Percentiles rank a stretch among this genome's conserved stretches.
Evolutionary conservation across 257 asterid genomes (phyloP).

Genomic region (Lycium barbarum): DNA sequence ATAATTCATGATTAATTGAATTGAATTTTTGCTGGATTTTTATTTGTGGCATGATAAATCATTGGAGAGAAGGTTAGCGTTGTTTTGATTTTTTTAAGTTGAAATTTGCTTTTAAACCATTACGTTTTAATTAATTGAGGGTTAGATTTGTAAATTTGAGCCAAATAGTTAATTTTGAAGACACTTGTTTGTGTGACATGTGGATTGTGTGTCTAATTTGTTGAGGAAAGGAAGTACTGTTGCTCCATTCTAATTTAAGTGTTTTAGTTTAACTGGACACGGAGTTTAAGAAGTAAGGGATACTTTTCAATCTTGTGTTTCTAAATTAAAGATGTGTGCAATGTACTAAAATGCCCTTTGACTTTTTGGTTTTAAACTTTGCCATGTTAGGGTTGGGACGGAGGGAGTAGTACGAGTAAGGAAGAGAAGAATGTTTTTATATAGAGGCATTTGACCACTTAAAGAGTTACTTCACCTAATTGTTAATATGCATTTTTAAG

Average conservation of each 20-base stretch:
- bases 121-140: background rate
- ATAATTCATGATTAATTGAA: background rate
- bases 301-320: too few species aligned
- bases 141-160: background rate
- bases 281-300: too few species aligned
- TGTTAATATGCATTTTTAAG: background rate
- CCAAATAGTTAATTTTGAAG: background rate
- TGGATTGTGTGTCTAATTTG: background rate
- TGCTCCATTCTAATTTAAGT: too few species aligned
- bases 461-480: background rate
- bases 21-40: conserved; percentile 4
- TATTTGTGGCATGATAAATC: background rate
- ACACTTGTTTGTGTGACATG: background rate
- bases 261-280: too few species aligned
- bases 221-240: background rate
- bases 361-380: too few species aligned
- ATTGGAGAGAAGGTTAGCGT: background rate
- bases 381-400: too few species aligned
- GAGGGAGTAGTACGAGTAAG: background rate
- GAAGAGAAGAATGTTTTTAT: too few species aligned
- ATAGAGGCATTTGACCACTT: background rate
- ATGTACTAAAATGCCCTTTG: too few species aligned
- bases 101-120: background rate
- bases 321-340: too few species aligned
- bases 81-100: too few species aligned